A percentile compares a stretch with the other conserved stretches of the same genome.
phyloP scores from a whole-genome alignment of 2,329 filamentous ascomycete species.

The Fusarium marasasianum region DNA sequence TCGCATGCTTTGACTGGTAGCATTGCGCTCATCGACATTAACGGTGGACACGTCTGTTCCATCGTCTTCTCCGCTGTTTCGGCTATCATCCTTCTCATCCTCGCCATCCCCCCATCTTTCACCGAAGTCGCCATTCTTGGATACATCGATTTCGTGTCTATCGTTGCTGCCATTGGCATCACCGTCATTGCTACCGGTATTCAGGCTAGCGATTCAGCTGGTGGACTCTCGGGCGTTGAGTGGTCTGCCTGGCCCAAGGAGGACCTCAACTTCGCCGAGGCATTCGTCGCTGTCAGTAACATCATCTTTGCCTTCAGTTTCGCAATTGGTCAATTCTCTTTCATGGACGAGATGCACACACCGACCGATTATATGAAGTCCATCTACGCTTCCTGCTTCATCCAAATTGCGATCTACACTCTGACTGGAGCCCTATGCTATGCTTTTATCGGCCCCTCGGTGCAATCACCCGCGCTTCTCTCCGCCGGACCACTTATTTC shows the following conservation, averaged over 20 bases:
- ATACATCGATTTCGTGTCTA: conserved; percentile 64
- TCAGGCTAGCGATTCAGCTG: conserved; percentile 42
- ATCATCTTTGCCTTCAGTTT: conserved; percentile 51
- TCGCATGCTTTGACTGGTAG: conserved; percentile 77
- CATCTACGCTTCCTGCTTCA: conserved; percentile 68
- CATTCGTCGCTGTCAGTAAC: conserved; percentile 70
- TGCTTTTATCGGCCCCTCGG: conserved; percentile 70
- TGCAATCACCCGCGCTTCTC: conserved; percentile 73
- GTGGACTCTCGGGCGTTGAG: conserved; percentile 45
- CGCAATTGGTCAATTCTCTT: conserved; percentile 34
- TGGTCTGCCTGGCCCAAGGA: conserved; percentile 59
- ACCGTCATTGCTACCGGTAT: conserved; percentile 73
- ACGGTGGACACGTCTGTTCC: conserved; percentile 56
- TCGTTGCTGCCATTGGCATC: conserved; percentile 64
- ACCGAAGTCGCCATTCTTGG: conserved; percentile 43
- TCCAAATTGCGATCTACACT: conserved; percentile 73
- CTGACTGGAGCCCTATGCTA: conserved; percentile 74
- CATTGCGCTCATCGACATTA: conserved; percentile 73
- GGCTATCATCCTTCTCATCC: conserved; percentile 55
- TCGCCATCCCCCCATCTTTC: conserved; percentile 59
- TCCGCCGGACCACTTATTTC: conserved; percentile 68
- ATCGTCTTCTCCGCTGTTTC: conserved; percentile 54
- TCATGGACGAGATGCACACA: conserved; percentile 39
- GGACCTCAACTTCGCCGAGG: conserved; percentile 59
- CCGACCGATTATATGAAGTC: conserved; percentile 55